Evolutionary conservation across 1,139 yeast genomes (phyloP).

Genomic region (Geotrichum macrosporum): DNA sequence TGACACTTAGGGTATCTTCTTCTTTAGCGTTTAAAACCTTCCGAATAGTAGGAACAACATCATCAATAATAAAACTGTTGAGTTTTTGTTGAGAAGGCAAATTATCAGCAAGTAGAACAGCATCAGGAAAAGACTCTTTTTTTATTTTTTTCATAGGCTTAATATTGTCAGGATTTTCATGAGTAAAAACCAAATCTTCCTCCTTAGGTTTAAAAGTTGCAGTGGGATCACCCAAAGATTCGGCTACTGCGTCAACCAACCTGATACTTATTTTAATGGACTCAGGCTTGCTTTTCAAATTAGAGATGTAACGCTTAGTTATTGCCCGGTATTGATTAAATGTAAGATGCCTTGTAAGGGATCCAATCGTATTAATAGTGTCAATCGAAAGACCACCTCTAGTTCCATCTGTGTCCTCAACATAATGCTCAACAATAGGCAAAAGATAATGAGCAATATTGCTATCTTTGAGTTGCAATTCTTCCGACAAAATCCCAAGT

Average conservation of each 20-base stretch:
- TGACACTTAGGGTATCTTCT: constrained; percentile 69
- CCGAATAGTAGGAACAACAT: constrained; percentile 59
- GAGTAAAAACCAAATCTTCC: constrained; percentile 31
- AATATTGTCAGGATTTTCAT: neutral
- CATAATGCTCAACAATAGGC: constrained; percentile 81
- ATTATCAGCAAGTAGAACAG: constrained; percentile 31
- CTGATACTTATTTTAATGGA: constrained; percentile 56
- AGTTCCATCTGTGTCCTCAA: constrained; percentile 49
- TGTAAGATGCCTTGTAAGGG: constrained; percentile 53
- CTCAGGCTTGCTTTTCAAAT: constrained; percentile 50
- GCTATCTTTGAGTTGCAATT: constrained; percentile 45
- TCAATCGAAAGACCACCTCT: constrained; percentile 71
- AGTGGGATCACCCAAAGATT: constrained; percentile 41
- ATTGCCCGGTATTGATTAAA: constrained; percentile 83
- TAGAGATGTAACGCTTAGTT: constrained; percentile 62
- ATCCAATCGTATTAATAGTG: constrained; percentile 60
- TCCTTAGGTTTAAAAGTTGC: constrained; percentile 12
- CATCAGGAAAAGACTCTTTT: constrained; percentile 21
- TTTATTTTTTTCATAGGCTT: constrained; percentile 5
- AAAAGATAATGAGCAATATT: constrained; percentile 75
- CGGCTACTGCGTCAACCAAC: constrained; percentile 60
- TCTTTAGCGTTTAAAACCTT: constrained; percentile 49
- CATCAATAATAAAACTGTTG: constrained; percentile 52
- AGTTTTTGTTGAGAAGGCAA: constrained; percentile 42
- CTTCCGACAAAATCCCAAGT: constrained; percentile 43